phyloP scores from a whole-genome alignment of 495 filamentous ascomycete species.

The Letharia columbiana region DNA sequence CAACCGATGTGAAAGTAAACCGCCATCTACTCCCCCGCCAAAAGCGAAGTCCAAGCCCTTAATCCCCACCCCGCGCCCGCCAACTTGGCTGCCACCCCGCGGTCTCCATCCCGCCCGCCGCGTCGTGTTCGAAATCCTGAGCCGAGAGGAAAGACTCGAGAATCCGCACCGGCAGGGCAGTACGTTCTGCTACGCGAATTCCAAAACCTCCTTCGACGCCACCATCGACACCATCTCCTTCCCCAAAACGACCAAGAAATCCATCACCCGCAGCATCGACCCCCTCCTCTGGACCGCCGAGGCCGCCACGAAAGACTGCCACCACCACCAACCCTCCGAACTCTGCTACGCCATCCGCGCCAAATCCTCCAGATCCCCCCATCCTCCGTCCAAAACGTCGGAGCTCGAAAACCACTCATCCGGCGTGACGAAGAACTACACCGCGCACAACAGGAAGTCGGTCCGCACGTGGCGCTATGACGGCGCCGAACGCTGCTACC shows the following conservation, averaged over 20 bases:
- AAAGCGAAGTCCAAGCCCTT: neutral
- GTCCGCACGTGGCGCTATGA: slow-evolving; percentile 14
- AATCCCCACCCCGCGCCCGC: neutral
- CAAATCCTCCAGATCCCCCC: neutral
- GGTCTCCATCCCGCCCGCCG: slow-evolving; percentile 38
- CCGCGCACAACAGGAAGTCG: slow-evolving; percentile 6
- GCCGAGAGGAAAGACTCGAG: slow-evolving; percentile 10
- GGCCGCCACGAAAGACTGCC: slow-evolving; percentile 5
- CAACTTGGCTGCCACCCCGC: slow-evolving; percentile 32
- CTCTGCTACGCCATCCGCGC: slow-evolving; percentile 1
- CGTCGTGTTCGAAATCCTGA: slow-evolving; percentile 15
- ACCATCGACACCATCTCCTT: slow-evolving; percentile 30
- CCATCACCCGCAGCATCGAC: neutral
- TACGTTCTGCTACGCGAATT: slow-evolving; percentile 35
- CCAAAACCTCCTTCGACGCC: slow-evolving; percentile 63
- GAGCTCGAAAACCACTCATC: neutral
- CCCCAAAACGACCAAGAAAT: neutral
- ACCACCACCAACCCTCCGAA: neutral
- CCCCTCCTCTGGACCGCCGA: neutral
- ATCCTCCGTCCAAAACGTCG: neutral
- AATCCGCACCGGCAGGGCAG: neutral
- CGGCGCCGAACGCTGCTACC: neutral
- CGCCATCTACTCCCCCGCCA: neutral
- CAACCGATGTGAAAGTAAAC: neutral
- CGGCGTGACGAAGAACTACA: slow-evolving; percentile 4